Evolutionary conservation across 2,329 filamentous ascomycete genomes (phyloP).

Genomic region (Diaporthe humulicola): DNA sequence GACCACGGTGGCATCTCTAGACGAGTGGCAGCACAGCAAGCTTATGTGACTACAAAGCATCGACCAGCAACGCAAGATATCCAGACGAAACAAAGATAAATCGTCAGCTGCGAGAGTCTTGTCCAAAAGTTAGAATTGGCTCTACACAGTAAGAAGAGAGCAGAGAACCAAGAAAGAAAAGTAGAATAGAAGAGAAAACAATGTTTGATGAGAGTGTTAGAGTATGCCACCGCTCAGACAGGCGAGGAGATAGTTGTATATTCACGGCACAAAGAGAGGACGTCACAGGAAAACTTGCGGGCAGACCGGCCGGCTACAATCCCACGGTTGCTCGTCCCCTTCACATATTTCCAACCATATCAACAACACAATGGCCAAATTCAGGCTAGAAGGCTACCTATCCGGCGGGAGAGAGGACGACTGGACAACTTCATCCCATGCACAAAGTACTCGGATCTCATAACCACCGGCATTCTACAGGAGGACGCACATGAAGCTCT

Average conservation of each 20-base stretch:
- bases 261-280: neutral
- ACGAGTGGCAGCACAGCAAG: neutral
- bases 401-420: neutral
- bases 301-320: neutral
- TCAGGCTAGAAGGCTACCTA: neutral
- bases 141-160: neutral
- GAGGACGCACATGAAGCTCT: neutral
- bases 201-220: neutral
- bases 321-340: too few relatives aligned
- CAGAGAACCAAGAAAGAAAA: rapidly evolving
- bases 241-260: neutral
- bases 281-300: neutral
- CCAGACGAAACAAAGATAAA: too few relatives aligned
- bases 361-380: neutral
- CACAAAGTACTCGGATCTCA: neutral
- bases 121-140: too few relatives aligned
- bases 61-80: too few relatives aligned
- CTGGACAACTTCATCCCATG: neutral
- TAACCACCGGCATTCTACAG: neutral
- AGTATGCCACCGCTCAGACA: neutral
- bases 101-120: neutral
- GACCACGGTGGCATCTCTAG: neutral
- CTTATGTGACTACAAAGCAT: neutral
- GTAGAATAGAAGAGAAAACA: neutral
- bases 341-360: neutral